Evolutionary conservation across 148 eudicot genomes (phyloP), one percentile per base, ranked within the genome.

Genomic region (Rhododendron williamsianum): DNA sequence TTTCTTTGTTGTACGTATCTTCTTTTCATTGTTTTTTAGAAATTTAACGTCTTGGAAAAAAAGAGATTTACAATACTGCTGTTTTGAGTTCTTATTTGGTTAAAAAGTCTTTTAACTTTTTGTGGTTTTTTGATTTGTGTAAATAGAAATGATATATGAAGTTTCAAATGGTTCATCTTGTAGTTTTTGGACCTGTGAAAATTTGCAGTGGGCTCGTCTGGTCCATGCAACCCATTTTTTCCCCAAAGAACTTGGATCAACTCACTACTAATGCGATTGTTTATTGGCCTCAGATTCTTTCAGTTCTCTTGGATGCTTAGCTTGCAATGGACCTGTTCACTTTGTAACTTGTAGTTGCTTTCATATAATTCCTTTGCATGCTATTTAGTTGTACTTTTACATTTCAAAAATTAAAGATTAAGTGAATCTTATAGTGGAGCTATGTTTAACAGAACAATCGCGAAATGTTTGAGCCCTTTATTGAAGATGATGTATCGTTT

Each of bases 401-500:
- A 25, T 48, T 27, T 49, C 19, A 12, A 19, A 23, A 83, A 18
- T 12, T 21, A 8, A 5, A 8, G 35, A 27, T 19, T 74, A 49
- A 84, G 36, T 54, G 27, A 52, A 79, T 56, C 80, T 84, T 25
- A 85, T 78, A 13, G 52, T 80, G 63, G 83, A 73, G 80, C 35
- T 78, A 51, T 85, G 30, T 58, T 85, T 73, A 43, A 85, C 93
- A 95, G 99, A 87, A 91, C 33, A 91, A 93, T 81, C 93, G 94
- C 6, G 95, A 95, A 74, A 91, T 86, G 92, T 96, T 92, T 90
- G 99, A 96, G 91, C 99, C 99, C 78, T 96, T 96, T 86, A 94
- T 95, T 11, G 99, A 96, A 90, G 98, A 96, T 91, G 98, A 92
- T 23, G 92, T 90, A 81, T 98, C 99, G 65, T 96, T 95, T 90